Evolutionary conservation across 805 yeast genomes (phyloP).

Genomic region (Yarrowia alimentaria): DNA sequence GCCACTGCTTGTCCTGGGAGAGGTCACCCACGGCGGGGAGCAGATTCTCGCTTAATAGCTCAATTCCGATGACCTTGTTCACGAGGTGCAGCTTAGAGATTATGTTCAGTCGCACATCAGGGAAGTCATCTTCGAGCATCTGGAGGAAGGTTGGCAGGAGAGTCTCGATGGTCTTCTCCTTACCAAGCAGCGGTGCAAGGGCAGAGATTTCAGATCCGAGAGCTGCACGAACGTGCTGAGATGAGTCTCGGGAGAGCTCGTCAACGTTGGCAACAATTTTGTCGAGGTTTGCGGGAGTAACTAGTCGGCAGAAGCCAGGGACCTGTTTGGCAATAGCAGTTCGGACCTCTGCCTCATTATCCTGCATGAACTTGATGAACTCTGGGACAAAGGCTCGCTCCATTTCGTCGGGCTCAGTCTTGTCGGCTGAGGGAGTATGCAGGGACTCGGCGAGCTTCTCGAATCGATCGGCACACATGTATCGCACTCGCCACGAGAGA

Average conservation of each 20-base stretch:
- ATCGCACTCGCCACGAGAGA: conserved; percentile 97
- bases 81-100: conserved; percentile 89
- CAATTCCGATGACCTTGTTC: conserved; percentile 92
- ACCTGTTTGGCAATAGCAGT: conserved; percentile 91
- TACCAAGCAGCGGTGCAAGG: conserved; percentile 80
- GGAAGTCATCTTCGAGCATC: conserved; percentile 95
- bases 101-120: conserved; percentile 92
- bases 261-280: conserved; percentile 82
- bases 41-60: conserved; percentile 75
- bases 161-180: conserved; percentile 76
- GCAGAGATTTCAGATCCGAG: conserved; percentile 85
- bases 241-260: conserved; percentile 81
- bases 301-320: conserved; percentile 49
- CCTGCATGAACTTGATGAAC: conserved; percentile 75
- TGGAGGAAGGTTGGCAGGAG: conserved; percentile 83
- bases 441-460: conserved; percentile 68
- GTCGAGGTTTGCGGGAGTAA: conserved; percentile 51
- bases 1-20: conserved; percentile 96
- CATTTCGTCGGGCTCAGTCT: conserved; percentile 47
- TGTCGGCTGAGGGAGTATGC: conserved; percentile 29
- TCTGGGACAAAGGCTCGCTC: conserved; percentile 63
- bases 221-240: conserved; percentile 90
- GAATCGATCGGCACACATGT: conserved; percentile 95
- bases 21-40: conserved; percentile 94
- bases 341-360: conserved; percentile 94